A percentile compares a stretch with the other conserved stretches of the same genome.
phyloP scores from a whole-genome alignment of 169 alveolate species.

The Eimeria acervulina region DNA sequence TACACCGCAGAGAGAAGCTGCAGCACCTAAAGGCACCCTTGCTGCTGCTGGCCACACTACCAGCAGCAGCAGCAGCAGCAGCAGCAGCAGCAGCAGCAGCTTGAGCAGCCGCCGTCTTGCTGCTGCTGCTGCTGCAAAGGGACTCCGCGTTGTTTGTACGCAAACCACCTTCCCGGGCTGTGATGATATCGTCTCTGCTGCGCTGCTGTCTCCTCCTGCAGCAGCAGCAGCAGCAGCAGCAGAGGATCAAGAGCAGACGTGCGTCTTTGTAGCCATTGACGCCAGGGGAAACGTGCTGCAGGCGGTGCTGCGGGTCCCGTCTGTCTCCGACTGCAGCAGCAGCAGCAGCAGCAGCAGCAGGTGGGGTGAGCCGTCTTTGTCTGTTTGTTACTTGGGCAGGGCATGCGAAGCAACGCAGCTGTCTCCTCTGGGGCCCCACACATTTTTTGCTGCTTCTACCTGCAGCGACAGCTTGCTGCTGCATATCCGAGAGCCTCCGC shows the following conservation, averaged over 20 bases:
- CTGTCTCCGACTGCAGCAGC: constrained; percentile 17
- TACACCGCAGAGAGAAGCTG: background rate
- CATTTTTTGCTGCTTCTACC: constrained; percentile 58
- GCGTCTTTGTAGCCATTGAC: constrained; percentile 35
- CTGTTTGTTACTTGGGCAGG: constrained; percentile 44
- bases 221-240: constrained; percentile 74
- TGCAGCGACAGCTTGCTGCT: constrained; percentile 54
- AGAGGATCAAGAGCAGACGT: background rate
- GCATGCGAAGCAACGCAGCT: constrained; percentile 60
- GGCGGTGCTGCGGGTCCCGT: background rate
- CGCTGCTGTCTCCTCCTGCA: constrained; percentile 20
- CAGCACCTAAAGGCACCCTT: background rate
- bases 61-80: constrained; percentile 55
- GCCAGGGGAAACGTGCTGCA: constrained; percentile 40
- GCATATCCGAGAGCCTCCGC: too few species aligned
- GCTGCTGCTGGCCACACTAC: constrained; percentile 66
- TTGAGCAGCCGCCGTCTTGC: background rate
- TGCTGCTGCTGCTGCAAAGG: constrained; percentile 49
- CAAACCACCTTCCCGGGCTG: constrained; percentile 52
- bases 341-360: constrained; percentile 67
- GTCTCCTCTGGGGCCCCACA: constrained; percentile 27
- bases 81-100: constrained; percentile 18
- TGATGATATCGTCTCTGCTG: constrained; percentile 66
- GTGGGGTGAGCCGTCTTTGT: background rate
- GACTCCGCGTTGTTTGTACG: background rate